Percentiles rank a stretch among this genome's conserved stretches.
Evolutionary conservation across 768 basidiomycete genomes (phyloP).

Genomic region (Kwoniella heveanensis): DNA sequence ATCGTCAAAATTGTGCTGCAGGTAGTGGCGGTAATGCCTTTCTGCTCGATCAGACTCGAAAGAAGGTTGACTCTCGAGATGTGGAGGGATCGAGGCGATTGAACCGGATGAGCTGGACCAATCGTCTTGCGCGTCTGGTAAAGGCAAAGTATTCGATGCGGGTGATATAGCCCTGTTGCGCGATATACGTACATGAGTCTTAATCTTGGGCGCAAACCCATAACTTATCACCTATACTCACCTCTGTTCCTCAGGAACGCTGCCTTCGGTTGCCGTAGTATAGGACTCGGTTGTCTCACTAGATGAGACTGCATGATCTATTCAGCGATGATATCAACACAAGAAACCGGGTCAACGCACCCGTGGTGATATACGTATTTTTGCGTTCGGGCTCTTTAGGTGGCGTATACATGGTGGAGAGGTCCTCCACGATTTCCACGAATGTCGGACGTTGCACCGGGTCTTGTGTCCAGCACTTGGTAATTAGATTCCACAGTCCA

Average conservation of each 20-base stretch:
- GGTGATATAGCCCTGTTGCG: slow-evolving; percentile 34
- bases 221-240: slow-evolving; percentile 3
- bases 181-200: too few species aligned
- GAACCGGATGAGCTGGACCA: slow-evolving; percentile 43
- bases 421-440: slow-evolving; percentile 21
- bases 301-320: slow-evolving; percentile 2
- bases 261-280: slow-evolving; percentile 21
- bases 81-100: slow-evolving; percentile 31
- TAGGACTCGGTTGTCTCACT: slow-evolving; percentile 21
- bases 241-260: slow-evolving; percentile 16
- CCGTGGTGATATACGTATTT: background rate
- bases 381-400: slow-evolving; percentile 14
- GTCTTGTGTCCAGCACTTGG: slow-evolving; percentile 35
- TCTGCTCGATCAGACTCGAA: slow-evolving; percentile 58
- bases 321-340: background rate
- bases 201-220: too few species aligned
- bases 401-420: slow-evolving; percentile 24
- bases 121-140: slow-evolving; percentile 25
- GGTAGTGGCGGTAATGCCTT: slow-evolving; percentile 67
- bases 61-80: slow-evolving; percentile 29
- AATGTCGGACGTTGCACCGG: slow-evolving; percentile 35
- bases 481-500: slow-evolving; percentile 29
- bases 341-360: slow-evolving; percentile 1
- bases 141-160: slow-evolving; percentile 6
- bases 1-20: slow-evolving; percentile 70